phyloP scores from a whole-genome alignment of 192 early-diverging fungal genomes.

The Podila verticillata region DNA sequence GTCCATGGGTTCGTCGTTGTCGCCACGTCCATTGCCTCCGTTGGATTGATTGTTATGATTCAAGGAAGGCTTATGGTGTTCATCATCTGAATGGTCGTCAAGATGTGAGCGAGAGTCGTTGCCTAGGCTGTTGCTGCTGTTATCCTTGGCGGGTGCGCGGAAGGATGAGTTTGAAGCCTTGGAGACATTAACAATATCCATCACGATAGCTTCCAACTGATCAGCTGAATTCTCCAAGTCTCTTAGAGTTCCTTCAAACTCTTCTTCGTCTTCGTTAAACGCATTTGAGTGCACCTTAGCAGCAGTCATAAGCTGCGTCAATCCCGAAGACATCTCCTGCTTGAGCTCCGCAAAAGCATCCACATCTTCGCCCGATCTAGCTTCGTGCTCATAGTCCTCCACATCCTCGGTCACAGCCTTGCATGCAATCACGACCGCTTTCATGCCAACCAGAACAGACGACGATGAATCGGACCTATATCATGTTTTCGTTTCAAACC shows the following conservation, averaged over 20 bases:
- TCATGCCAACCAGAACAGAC: constrained; percentile 84
- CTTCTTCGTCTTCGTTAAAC: constrained; percentile 61
- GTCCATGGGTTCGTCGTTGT: constrained; percentile 37
- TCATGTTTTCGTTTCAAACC: too few relatives aligned
- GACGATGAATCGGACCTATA: constrained; percentile 74
- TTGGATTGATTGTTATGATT: not conserved
- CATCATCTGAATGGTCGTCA: not conserved
- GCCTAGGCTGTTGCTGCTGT: too few relatives aligned
- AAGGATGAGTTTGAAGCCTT: constrained; percentile 18
- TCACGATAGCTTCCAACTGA: constrained; percentile 80
- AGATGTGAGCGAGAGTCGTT: not conserved
- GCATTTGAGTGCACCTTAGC: constrained; percentile 83
- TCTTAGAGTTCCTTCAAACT: constrained; percentile 63
- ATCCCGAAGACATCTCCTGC: constrained; percentile 66
- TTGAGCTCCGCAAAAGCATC: constrained; percentile 66
- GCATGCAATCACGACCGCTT: constrained; percentile 84
- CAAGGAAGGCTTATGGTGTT: not conserved
- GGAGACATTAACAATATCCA: constrained; percentile 75
- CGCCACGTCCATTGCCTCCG: constrained; percentile 2
- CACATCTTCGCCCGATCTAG: constrained; percentile 48
- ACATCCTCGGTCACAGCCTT: constrained; percentile 86
- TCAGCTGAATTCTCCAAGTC: constrained; percentile 86
- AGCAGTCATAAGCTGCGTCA: constrained; percentile 75
- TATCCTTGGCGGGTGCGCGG: too few relatives aligned
- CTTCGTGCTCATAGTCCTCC: constrained; percentile 72